Evolutionary conservation across 768 basidiomycete genomes (phyloP).

Genomic region (Candolleomyces aberdarensis): DNA sequence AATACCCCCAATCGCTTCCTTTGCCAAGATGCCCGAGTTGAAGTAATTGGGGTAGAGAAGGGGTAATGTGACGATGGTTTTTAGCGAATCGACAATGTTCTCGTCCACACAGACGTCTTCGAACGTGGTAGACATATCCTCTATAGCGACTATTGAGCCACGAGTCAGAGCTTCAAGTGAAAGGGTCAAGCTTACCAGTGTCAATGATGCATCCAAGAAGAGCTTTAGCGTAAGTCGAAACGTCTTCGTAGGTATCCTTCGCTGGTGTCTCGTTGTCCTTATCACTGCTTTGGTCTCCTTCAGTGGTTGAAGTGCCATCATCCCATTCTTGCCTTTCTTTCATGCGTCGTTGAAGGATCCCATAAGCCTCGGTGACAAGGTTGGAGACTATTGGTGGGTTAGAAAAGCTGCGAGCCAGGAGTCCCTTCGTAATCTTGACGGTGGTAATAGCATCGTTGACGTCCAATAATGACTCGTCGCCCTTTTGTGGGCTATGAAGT

Average conservation of each 20-base stretch:
- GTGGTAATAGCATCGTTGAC: not conserved
- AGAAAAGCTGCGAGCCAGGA: not conserved
- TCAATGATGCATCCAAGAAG: not conserved
- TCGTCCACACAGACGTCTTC: constrained; percentile 13
- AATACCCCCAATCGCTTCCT: constrained; percentile 54
- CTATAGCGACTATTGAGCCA: not conserved
- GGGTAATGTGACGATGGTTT: constrained; percentile 14
- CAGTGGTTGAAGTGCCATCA: not conserved
- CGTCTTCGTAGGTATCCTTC: not conserved
- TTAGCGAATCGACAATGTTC: constrained; percentile 12
- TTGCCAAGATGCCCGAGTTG: constrained; percentile 43
- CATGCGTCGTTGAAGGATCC: constrained; percentile 10
- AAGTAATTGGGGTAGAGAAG: constrained; percentile 11
- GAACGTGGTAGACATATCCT: constrained; percentile 12
- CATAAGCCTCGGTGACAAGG: not conserved
- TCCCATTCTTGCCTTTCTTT: constrained; percentile 6
- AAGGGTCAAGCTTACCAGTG: not conserved
- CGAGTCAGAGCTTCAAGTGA: too few relatives aligned
- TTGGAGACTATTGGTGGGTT: not conserved
- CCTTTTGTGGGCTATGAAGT: not conserved
- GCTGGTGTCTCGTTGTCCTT: not conserved
- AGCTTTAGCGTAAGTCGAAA: not conserved
- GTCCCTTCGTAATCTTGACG: not conserved
- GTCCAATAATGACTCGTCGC: not conserved
- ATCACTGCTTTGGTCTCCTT: not conserved